Evolutionary conservation across 805 yeast species (phyloP), one percentile per base, ranked within the genome.

Genomic region (Metschnikowia reukaufii): DNA sequence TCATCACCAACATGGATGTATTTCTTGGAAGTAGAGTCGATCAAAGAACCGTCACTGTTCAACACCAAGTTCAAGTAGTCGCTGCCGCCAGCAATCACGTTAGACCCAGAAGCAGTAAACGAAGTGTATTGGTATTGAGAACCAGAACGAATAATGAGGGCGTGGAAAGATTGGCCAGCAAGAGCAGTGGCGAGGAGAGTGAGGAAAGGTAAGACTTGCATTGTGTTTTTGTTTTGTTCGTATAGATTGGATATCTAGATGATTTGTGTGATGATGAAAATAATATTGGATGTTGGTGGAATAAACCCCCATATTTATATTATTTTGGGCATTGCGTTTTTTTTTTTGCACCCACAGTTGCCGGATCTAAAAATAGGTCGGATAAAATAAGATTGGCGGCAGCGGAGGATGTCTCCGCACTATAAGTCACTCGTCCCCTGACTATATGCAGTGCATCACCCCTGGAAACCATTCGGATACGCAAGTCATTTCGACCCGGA

Each of bases 91-190:
- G 54, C 58, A 8, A 44, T 38, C 16, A 47, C 44, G 9, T 50
- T 29, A 12, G 45, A 45, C 27, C 49, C 49, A 17, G 41, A 39
- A 6, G 49, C 18, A 48, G 37, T 21, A 47, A 32, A 42, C 41
- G 17, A 27, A 9, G 41, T 27, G 51, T 58, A 62, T 33, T 64
- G 68, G 56, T 54, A 60, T 7, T 36, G 44, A 8, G 66, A 54
- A 9, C 65, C 68, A 7, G 67, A 63, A 36, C 58, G 56, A 30
- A 63, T 60, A 29, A 58, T 47, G 25, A 61, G 42, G 15, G 59
- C 50, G 20, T 49, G 39, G 45, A 64, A 54, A 16, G 55, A 43
- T 42, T 50, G 52, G 9, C 59, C 63, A 16, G 67, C 63, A 21
- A 57, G 44, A 25, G 65, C 66, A 32, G 61, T 45, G 46, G 65